Percentiles rank a stretch among this genome's conserved stretches.
phyloP scores from a whole-genome alignment of 2,329 filamentous ascomycete species.

The Trichocomaceae sp. region DNA sequence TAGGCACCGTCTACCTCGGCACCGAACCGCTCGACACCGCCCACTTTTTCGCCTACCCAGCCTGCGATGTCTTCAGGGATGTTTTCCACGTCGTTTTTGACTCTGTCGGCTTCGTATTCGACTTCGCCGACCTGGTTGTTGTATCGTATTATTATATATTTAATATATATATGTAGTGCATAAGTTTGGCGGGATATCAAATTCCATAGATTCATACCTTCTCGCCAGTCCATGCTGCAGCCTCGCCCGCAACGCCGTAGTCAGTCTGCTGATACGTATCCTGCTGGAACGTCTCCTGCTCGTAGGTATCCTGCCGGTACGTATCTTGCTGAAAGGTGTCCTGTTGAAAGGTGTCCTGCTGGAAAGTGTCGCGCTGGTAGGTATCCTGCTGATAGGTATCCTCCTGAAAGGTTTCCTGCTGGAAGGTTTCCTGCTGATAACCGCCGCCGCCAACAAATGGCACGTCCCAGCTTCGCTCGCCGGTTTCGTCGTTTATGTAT shows the following conservation, averaged over 20 bases:
- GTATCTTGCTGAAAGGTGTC: conserved; percentile 4
- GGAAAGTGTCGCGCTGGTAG: conserved; percentile 9
- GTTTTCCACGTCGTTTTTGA: conserved; percentile 30
- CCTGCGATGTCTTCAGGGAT: conserved; percentile 32
- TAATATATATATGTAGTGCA: no score
- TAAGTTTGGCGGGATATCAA: no score
- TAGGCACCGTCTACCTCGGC: conserved; percentile 40
- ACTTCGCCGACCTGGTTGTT: conserved; percentile 32
- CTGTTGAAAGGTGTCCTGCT: background rate
- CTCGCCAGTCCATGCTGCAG: conserved; percentile 39
- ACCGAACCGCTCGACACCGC: conserved; percentile 39
- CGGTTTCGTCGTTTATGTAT: conserved; percentile 44
- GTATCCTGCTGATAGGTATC: background rate
- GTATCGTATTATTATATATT: background rate
- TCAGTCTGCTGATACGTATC: no score
- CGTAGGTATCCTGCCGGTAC: background rate
- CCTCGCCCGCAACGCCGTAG: conserved; percentile 36
- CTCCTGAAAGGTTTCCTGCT: conserved; percentile 4
- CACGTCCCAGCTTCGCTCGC: conserved; percentile 36
- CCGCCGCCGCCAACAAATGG: conserved; percentile 22
- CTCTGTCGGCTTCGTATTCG: conserved; percentile 28
- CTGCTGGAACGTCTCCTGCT: conserved; percentile 12
- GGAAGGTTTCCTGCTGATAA: conserved; percentile 15
- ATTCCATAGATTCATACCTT: conserved; percentile 22
- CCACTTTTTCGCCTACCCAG: conserved; percentile 37